Conservation (phyloP, 495 filamentous ascomycete genomes). For the Parathielavia hyrcaniae region DNA sequence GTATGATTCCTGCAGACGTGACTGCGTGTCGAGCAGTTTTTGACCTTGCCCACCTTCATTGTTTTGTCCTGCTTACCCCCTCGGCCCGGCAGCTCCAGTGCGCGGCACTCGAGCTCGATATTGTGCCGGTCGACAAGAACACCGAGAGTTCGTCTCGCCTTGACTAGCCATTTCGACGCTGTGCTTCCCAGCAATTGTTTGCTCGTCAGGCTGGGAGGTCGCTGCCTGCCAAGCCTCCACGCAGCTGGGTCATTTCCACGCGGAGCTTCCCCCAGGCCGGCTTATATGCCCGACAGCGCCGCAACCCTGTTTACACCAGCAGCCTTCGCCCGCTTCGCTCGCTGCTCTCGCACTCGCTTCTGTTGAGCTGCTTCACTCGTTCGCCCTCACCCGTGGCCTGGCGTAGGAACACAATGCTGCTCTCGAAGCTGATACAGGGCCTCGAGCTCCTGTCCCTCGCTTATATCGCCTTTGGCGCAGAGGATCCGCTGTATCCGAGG, state of each 20-base stretch:
- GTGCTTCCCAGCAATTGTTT: neutral
- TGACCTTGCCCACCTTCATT: constrained; percentile 6
- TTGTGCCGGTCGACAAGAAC: neutral
- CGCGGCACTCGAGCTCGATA: neutral
- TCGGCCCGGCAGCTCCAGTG: neutral
- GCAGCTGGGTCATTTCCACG: constrained; percentile 23
- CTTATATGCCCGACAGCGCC: constrained; percentile 31
- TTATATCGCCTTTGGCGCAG: constrained; percentile 16
- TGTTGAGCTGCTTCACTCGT: constrained; percentile 17
- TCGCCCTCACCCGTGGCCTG: constrained; percentile 16
- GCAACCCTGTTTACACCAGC: constrained; percentile 9
- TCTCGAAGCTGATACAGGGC: constrained; percentile 25
- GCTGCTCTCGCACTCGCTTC: constrained; percentile 25
- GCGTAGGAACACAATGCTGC: constrained; percentile 24
- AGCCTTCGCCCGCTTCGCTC: constrained; percentile 20
- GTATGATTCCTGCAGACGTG: constrained; percentile 8
- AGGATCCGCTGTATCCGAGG: constrained; percentile 14
- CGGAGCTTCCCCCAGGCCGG: constrained; percentile 1
- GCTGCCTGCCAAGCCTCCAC: constrained; percentile 25
- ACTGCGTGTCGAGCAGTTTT: constrained; percentile 3
- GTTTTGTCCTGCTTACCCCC: constrained; percentile 3
- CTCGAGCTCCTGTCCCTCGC: constrained; percentile 28
- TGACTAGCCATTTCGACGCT: neutral
- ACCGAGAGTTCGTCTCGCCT: neutral
- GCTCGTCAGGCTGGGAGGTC: constrained; percentile 4